Conservation (phyloP, 139 green algal genomes). For the Gonium pectorale region DNA sequence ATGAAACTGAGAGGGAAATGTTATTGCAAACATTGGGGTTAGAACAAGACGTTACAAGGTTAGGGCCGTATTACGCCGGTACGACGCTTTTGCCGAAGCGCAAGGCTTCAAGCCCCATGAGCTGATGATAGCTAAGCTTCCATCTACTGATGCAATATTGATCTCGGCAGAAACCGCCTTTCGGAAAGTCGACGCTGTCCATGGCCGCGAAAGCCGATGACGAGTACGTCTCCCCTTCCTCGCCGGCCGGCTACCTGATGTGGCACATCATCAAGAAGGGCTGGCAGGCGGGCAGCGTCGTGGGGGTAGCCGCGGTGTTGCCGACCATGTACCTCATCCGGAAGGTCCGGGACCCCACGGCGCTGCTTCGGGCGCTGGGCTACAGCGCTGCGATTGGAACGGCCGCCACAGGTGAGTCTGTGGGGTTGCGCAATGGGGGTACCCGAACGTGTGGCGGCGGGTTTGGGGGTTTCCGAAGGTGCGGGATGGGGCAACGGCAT, state of each 20-base stretch:
- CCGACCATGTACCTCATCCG: neutral
- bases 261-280: constrained; percentile 38
- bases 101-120: no score
- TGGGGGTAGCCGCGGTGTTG: constrained; percentile 5
- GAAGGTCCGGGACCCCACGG: constrained; percentile 24
- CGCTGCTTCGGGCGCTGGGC: constrained; percentile 2
- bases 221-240: constrained; percentile 8
- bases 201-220: neutral
- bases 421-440: neutral
- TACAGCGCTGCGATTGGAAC: neutral
- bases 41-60: neutral
- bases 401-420: constrained; percentile 6
- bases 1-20: no score
- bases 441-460: no score
- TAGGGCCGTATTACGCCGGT: no score
- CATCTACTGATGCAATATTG: no score
- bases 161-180: no score
- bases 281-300: neutral
- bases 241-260: constrained; percentile 3
- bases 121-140: no score
- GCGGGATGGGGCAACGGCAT: no score
- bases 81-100: no score
- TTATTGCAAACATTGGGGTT: neutral
- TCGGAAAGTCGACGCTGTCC: no score
- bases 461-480: no score